These are phyloP conservation scores for Fusarium siculi DNA, from an alignment of 2,329 filamentous ascomycete genomes.

Conservation along the genomic window DNA sequence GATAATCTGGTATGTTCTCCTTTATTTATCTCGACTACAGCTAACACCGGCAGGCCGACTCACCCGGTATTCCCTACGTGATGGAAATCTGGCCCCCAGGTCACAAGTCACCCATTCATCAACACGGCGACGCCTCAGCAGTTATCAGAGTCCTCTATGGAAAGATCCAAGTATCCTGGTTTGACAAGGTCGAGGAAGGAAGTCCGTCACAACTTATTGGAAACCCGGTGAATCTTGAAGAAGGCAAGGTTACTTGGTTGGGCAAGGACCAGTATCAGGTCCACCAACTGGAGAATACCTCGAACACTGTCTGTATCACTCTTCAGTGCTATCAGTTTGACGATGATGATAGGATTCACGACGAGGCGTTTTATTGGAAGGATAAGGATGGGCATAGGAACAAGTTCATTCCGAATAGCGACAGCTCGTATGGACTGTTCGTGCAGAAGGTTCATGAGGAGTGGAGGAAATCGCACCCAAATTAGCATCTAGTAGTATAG, in stretches of 20 bases:
- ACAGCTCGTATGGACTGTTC: not conserved
- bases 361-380: not conserved
- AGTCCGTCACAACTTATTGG: not conserved
- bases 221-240: rapidly evolving
- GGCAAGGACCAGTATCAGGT: not conserved
- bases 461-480: not conserved
- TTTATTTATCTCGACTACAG: rapidly evolving
- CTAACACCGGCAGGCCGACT: not conserved
- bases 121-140: not conserved
- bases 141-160: not conserved
- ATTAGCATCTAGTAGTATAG: not conserved
- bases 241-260: not conserved
- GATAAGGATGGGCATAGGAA: not conserved
- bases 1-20: not conserved
- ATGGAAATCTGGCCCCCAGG: not conserved
- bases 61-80: rapidly evolving
- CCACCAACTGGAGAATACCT: not conserved
- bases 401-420: not conserved
- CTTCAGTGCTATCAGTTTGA: not conserved
- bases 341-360: rapidly evolving
- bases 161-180: not conserved
- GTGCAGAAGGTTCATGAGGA: not conserved
- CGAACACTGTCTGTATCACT: not conserved
- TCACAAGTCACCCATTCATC: not conserved
- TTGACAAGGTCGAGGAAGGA: rapidly evolving